A percentile compares a stretch with the other conserved stretches of the same genome.
These are phyloP conservation scores for Thoreauomyces humboldtii DNA, from an alignment of 192 early-diverging fungal species.

Conservation along the genomic window DNA sequence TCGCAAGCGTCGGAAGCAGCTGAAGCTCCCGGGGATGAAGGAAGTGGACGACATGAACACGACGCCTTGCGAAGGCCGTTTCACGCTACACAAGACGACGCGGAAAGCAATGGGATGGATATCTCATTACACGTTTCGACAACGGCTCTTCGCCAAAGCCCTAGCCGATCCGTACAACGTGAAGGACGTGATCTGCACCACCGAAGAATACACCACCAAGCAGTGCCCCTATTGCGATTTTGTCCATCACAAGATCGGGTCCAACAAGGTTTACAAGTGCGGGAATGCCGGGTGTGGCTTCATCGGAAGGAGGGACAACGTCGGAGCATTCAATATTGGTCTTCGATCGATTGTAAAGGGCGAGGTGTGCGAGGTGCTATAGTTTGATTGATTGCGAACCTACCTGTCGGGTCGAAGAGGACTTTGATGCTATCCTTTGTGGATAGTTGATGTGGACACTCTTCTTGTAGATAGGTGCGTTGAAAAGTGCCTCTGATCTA, in stretches of 20 bases:
- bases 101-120: conserved; percentile 19
- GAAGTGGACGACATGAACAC: neutral
- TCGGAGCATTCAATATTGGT: conserved; percentile 17
- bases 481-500: too few species aligned
- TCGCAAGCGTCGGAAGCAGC: neutral
- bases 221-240: conserved; percentile 18
- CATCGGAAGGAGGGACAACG: neutral
- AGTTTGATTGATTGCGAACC: too few species aligned
- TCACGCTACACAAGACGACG: conserved; percentile 12
- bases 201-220: conserved; percentile 22
- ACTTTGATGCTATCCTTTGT: too few species aligned
- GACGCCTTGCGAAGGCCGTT: neutral
- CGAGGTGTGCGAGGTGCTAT: too few species aligned
- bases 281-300: conserved; percentile 18
- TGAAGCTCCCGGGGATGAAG: conserved; percentile 1
- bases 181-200: conserved; percentile 22
- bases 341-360: conserved; percentile 21
- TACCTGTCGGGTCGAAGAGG: too few species aligned
- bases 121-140: conserved; percentile 9
- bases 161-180: conserved; percentile 7
- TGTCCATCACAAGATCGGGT: conserved; percentile 20
- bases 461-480: too few species aligned
- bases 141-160: conserved; percentile 12
- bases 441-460: too few species aligned
- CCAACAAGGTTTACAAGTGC: conserved; percentile 20